Percentiles rank a stretch among this genome's conserved stretches.
Conservation (phyloP, 192 early-diverging fungal species). For the Coemansia sp. region DNA sequence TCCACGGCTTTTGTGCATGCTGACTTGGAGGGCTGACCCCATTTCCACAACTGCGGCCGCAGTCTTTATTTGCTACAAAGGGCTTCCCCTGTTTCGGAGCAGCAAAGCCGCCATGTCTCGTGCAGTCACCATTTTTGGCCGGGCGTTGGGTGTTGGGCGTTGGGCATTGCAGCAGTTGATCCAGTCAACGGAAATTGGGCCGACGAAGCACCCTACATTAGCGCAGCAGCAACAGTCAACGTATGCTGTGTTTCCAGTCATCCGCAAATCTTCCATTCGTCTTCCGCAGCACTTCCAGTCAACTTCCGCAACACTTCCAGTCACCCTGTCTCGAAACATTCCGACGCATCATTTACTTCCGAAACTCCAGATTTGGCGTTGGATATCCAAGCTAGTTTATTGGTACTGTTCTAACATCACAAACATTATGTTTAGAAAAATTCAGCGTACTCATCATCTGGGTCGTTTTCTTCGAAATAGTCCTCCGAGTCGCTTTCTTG, state of each 20-base stretch:
- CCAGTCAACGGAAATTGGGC: no score
- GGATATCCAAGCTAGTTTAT: no score
- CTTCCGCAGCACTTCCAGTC: neutral
- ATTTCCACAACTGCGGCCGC: neutral
- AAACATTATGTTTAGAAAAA: conserved; percentile 4
- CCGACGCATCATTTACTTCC: no score
- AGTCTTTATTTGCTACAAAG: neutral
- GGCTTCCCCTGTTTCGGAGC: neutral
- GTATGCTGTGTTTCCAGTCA: neutral
- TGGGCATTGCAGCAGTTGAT: no score
- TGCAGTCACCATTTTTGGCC: no score
- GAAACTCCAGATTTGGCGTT: no score
- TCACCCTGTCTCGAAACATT: no score
- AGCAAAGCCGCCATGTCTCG: no score
- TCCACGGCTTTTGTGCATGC: neutral
- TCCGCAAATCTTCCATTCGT: neutral
- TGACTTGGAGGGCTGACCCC: neutral
- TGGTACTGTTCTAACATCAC: no score
- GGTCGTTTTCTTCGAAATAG: conserved; percentile 86
- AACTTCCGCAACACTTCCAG: neutral
- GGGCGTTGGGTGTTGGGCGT: no score
- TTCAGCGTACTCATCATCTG: conserved; percentile 96
- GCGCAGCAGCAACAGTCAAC: no score
- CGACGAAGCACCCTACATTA: no score
- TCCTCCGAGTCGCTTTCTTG: conserved; percentile 58